A percentile compares a stretch with the other conserved stretches of the same genome.
Conservation (phyloP, 495 filamentous ascomycete genomes). For the Penicillium egyptiacum region DNA sequence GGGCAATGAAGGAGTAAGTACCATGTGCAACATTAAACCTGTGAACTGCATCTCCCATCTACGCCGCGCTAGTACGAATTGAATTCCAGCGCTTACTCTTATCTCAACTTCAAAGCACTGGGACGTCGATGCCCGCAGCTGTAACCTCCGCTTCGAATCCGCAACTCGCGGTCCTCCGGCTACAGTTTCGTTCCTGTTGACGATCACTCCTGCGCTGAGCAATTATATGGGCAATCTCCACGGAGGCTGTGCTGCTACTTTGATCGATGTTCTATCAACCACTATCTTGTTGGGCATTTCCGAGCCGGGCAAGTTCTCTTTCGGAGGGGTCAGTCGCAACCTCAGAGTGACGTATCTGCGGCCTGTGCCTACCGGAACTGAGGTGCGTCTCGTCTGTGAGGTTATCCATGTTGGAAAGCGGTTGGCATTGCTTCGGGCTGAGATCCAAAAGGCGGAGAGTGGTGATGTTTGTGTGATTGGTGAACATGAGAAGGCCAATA, state of each 20-base stretch:
- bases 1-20: slow-evolving; percentile 25
- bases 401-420: slow-evolving; percentile 61
- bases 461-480: slow-evolving; percentile 60
- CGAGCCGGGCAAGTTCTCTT: slow-evolving; percentile 59
- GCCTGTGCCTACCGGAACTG: slow-evolving; percentile 53
- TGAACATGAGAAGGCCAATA: slow-evolving; percentile 70
- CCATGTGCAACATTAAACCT: slow-evolving; percentile 1
- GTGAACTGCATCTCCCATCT: not conserved
- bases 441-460: slow-evolving; percentile 43
- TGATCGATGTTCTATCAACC: slow-evolving; percentile 68
- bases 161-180: slow-evolving; percentile 37
- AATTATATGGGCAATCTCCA: slow-evolving; percentile 65
- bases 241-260: slow-evolving; percentile 65
- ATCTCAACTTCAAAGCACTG: slow-evolving; percentile 30
- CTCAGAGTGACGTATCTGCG: slow-evolving; percentile 68
- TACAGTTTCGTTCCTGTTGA: slow-evolving; percentile 44
- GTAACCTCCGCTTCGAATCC: slow-evolving; percentile 45
- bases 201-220: slow-evolving; percentile 52
- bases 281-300: slow-evolving; percentile 56
- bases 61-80: not conserved
- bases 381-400: slow-evolving; percentile 58
- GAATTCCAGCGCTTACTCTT: not conserved
- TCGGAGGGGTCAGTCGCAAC: slow-evolving; percentile 65
- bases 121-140: slow-evolving; percentile 32
- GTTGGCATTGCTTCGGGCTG: slow-evolving; percentile 46